phyloP scores from a whole-genome alignment of 108 stramenopile genomes.

The Cyclostephanos tholiformis region DNA sequence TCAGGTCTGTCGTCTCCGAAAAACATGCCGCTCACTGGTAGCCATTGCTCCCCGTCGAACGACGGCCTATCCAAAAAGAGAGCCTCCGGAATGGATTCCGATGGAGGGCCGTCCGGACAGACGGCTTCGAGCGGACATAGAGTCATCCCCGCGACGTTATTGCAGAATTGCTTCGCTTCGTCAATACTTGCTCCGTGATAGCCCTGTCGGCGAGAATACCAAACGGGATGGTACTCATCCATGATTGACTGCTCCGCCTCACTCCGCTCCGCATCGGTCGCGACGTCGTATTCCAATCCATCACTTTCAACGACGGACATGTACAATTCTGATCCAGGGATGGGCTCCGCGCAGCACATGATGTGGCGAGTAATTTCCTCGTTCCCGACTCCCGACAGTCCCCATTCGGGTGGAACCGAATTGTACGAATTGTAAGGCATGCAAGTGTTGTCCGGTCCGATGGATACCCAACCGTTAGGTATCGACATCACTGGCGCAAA shows the following conservation, averaged over 20 bases:
- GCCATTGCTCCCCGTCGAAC: constrained; percentile 38
- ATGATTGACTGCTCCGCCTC: constrained; percentile 11
- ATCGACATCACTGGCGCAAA: constrained; percentile 27
- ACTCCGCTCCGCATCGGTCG: neutral
- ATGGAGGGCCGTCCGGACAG: constrained; percentile 23
- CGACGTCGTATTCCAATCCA: neutral
- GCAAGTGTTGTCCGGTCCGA: constrained; percentile 32
- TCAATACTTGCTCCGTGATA: constrained; percentile 28
- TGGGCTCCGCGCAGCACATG: constrained; percentile 28
- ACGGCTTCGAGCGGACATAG: constrained; percentile 33
- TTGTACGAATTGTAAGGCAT: constrained; percentile 30
- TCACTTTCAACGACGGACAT: neutral
- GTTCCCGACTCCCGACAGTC: constrained; percentile 19
- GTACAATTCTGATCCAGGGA: neutral
- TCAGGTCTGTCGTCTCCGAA: neutral
- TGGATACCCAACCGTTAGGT: constrained; percentile 37
- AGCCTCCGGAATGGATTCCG: neutral
- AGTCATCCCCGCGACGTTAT: constrained; percentile 19
- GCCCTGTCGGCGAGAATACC: constrained; percentile 32
- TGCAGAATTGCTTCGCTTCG: constrained; percentile 32
- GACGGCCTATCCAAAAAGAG: constrained; percentile 21
- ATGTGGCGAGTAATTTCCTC: constrained; percentile 13
- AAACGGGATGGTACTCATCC: constrained; percentile 27
- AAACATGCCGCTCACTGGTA: constrained; percentile 6
- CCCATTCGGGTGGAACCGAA: constrained; percentile 34